Base-by-base conservation (phyloP, 495 filamentous ascomycete genomes). In the Talaromyces borbonicus region DNA sequence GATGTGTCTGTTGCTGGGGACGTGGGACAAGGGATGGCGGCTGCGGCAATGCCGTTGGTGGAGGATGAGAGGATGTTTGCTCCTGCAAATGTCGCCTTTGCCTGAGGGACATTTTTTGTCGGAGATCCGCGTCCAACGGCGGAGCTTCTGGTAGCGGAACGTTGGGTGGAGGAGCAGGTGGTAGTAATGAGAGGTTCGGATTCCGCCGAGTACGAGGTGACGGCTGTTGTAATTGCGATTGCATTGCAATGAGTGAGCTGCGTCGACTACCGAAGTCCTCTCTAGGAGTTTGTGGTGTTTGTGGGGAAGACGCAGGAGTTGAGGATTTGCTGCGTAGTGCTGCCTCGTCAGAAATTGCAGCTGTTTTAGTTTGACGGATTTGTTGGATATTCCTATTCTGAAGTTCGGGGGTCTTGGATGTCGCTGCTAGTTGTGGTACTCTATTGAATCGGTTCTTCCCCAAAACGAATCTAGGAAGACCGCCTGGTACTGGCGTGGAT, bases 91-190 rank as follows among this genome's bases (percentile, higher is more conserved):
- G 47, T 43, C 29, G 31, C 16, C 18, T 41, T 27, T 31, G 35
- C 37, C 37, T 33, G 8, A 31, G 8, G 0, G 47, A 29, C 6
- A 32, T 29, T 8, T 32, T n/a, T n/a, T n/a, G 18, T 14, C 39
- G 47, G 3, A 38, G 24, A 5, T 37, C 25, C n/a, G 43, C 24
- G 23, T 30, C 23, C 15, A 29, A 19, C 19, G 47, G 37, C n/a
- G 47, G 45, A 24, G 39, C 31, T 43, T 30, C 27, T 2, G 47
- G 47, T 8, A 49, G 27, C 1, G 47, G 47, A 0, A 38, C 27
- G 26, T 42, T 33, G 15, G 47, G 47, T 8, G 47, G 47, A 5
- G 47, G 47, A 15, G 47, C 47, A 1, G 47, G 47, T 15, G 47
- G 35, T 9, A 30, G 14, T 14, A 41, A 11, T 8, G 47, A 42